These are phyloP conservation scores for Fusarium sp. DNA, from an alignment of 2,329 filamentous ascomycete species.

Conservation along the genomic window DNA sequence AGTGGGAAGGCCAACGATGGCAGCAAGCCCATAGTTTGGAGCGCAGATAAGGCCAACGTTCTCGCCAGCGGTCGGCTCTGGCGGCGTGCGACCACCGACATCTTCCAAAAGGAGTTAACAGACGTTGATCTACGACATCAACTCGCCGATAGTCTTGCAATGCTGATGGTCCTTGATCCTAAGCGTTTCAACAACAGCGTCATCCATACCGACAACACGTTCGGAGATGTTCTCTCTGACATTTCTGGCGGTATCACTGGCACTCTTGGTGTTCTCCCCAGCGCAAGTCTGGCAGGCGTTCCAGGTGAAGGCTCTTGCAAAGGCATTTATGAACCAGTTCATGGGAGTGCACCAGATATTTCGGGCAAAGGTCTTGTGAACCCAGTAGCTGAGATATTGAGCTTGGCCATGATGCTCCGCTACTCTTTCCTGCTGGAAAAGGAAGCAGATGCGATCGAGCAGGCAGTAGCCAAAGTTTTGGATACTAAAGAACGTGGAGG, in stretches of 20 bases:
- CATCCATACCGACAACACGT: conserved; percentile 64
- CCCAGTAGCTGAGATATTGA: conserved; percentile 80
- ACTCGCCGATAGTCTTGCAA: conserved; percentile 64
- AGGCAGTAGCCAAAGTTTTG: conserved; percentile 74
- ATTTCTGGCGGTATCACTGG: conserved; percentile 63
- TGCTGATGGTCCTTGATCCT: conserved; percentile 64
- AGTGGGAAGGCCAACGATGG: conserved; percentile 44
- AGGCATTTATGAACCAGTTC: conserved; percentile 84
- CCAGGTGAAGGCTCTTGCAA: conserved; percentile 64
- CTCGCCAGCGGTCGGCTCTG: conserved; percentile 66
- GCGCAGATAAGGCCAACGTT: conserved; percentile 68
- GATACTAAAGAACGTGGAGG: conserved; percentile 63
- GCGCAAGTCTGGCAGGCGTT: conserved; percentile 62
- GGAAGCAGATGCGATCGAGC: conserved; percentile 75
- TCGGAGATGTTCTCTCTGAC: conserved; percentile 64
- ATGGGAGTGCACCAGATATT: conserved; percentile 82
- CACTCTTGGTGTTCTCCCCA: conserved; percentile 62
- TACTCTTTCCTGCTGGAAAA: conserved; percentile 76
- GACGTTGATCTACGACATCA: conserved; percentile 62
- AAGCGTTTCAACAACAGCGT: conserved; percentile 63
- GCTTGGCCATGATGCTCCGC: conserved; percentile 81
- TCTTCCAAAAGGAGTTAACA: conserved; percentile 60
- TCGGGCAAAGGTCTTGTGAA: conserved; percentile 80
- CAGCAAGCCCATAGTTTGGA: conserved; percentile 60
- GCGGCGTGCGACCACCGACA: conserved; percentile 60